Conservation (phyloP, 345 rosid genomes). For the Populus tremula region DNA sequence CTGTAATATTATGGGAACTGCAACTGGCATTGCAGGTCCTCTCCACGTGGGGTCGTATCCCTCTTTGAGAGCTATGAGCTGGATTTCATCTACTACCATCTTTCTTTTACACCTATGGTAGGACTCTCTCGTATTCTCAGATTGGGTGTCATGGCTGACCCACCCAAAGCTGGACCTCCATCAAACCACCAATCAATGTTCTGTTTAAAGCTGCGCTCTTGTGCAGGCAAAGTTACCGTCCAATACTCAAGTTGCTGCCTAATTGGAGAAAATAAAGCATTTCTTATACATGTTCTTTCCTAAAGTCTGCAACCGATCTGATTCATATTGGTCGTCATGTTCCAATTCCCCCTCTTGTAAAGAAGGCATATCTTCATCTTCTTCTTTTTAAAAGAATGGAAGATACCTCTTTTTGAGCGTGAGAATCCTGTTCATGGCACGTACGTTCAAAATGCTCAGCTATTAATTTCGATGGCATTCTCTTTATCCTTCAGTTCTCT, state of each 20-base stretch:
- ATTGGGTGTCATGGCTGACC: neutral
- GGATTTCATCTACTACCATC: constrained; percentile 29
- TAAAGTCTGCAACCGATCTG: too few relatives aligned
- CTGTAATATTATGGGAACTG: constrained; percentile 9
- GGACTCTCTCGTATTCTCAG: neutral
- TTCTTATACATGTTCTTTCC: too few relatives aligned
- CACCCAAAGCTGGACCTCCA: neutral
- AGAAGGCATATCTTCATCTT: too few relatives aligned
- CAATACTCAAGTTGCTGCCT: neutral
- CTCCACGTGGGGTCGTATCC: constrained; percentile 46
- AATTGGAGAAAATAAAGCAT: too few relatives aligned
- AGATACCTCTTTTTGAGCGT: too few relatives aligned
- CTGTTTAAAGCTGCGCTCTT: neutral
- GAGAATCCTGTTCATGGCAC: too few relatives aligned
- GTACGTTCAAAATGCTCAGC: too few relatives aligned
- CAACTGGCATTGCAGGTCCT: constrained; percentile 47
- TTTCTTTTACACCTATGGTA: constrained; percentile 5
- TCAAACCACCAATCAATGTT: neutral
- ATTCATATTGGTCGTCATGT: too few relatives aligned
- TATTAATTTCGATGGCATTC: too few relatives aligned
- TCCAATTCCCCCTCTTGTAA: too few relatives aligned
- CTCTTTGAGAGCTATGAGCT: constrained; percentile 38
- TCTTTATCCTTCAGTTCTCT: too few relatives aligned
- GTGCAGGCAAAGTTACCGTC: neutral
- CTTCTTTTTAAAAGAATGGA: too few relatives aligned